Percentiles rank a stretch among this genome's conserved stretches.
Conservation (phyloP, 129 eudicot species). For the Lonicera japonica region DNA sequence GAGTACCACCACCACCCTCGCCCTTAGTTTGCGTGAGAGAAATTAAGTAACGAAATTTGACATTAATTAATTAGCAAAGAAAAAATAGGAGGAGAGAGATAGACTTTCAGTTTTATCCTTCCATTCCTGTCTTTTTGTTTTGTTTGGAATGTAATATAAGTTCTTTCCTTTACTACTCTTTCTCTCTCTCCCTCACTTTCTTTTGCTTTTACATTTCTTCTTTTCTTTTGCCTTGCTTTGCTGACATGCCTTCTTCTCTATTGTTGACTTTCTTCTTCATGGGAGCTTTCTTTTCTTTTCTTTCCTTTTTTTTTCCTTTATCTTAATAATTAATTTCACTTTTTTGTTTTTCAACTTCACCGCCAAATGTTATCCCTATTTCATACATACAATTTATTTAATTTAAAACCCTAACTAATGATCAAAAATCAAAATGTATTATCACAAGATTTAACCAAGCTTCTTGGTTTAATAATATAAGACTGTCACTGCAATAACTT, state of each 20-base stretch:
- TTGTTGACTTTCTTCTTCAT: conserved; percentile 11
- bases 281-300: neutral
- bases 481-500: too few relatives aligned
- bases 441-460: too few relatives aligned
- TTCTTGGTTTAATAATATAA: too few relatives aligned
- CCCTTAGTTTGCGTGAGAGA: conserved; percentile 16
- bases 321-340: neutral
- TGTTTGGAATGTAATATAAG: neutral
- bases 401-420: too few relatives aligned
- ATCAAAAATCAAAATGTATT: too few relatives aligned
- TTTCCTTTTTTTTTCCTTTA: neutral
- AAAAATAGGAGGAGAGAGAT: too few relatives aligned
- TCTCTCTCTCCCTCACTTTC: neutral
- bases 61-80: too few relatives aligned
- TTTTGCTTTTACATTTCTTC: conserved; percentile 5
- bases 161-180: conserved; percentile 16
- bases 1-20: neutral
- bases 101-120: too few relatives aligned
- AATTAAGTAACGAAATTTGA: conserved; percentile 7
- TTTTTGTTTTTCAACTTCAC: too few relatives aligned
- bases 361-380: too few relatives aligned
- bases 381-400: too few relatives aligned
- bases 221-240: conserved; percentile 7
- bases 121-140: neutral
- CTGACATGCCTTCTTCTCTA: neutral